Evolutionary conservation across 306 rosid species (phyloP), one percentile per base, ranked within the genome.

Genomic region (Acacia acuminata): DNA sequence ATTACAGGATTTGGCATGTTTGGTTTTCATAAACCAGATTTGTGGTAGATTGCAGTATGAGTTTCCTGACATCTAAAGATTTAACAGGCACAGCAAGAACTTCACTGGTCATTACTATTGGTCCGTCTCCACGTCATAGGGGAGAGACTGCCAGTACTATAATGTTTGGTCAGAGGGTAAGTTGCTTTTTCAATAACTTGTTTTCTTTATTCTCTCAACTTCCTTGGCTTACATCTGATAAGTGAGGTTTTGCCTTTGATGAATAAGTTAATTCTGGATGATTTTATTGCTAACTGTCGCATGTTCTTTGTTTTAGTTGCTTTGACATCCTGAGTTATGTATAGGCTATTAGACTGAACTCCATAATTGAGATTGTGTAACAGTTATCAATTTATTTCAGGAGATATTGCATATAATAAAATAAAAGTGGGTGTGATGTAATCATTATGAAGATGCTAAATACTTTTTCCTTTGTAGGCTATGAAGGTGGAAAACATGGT

Each of bases 401-500:
- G 68, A 71, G 75, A 67, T 71, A 60, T 85, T 80, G 43, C 72
- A 45, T 79, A 27, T 61, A 70, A 69, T 75, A 81, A 73, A 61
- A 51, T 63, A 40, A 64, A 13, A 64, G 8, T 64, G 70, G 70
- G 42, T 30, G 70, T 30, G 42, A 71, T 77, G 27, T 65, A 58
- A 61, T 36, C 38, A 42, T 53, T 82, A 77, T 70, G 76, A 81
- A 79, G 78, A 77, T 84, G 79, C 88, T 88, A 77, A 84, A 25
- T 32, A 43, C 27, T 16, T 80, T 60, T 82, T 77, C 66, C 61
- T 64, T 82, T 84, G 70, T 81, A 96, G 99, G 98, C 99, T 84
- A 96, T 96, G 99, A 94, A 96, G 91, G 97, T 96, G 88, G 99
- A 96, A 84, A 94, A 96, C 86, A 94, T 96, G 99, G 79, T 96